Conservation (phyloP, 495 filamentous ascomycete genomes). For the Sphaerosporella brunnea region DNA sequence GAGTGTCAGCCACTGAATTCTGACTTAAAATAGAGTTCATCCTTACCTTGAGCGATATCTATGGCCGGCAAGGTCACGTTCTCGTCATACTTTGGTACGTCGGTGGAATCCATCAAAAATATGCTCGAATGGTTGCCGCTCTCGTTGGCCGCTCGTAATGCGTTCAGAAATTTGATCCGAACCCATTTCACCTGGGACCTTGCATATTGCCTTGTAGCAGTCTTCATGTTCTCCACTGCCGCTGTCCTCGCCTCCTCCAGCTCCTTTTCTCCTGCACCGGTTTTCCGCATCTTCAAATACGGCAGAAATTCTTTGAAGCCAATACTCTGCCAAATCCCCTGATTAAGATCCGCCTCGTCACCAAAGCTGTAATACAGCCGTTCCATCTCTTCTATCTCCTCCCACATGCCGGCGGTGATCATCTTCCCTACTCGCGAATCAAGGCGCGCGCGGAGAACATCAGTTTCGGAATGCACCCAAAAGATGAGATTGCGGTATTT, state of each 20-base stretch:
- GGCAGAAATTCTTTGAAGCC: slow-evolving; percentile 78
- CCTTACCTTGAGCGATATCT: slow-evolving; percentile 32
- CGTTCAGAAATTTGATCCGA: slow-evolving; percentile 53
- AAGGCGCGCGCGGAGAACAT: slow-evolving; percentile 49
- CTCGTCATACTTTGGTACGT: slow-evolving; percentile 37
- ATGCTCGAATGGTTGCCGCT: slow-evolving; percentile 36
- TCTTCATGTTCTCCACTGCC: slow-evolving; percentile 45
- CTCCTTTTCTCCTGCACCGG: slow-evolving; percentile 23
- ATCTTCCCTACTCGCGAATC: slow-evolving; percentile 66
- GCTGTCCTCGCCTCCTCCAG: slow-evolving; percentile 19
- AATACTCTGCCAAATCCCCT: slow-evolving; percentile 90
- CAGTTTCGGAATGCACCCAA: slow-evolving; percentile 64
- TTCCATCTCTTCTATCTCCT: slow-evolving; percentile 44
- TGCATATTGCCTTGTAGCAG: slow-evolving; percentile 73
- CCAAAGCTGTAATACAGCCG: slow-evolving; percentile 38
- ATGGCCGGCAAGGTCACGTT: slow-evolving; percentile 47
- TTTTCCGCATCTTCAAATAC: slow-evolving; percentile 40
- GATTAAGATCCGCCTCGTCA: slow-evolving; percentile 47
- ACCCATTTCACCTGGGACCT: slow-evolving; percentile 74
- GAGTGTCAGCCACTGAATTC: not conserved
- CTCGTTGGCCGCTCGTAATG: slow-evolving; percentile 28
- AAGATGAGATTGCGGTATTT: slow-evolving; percentile 51
- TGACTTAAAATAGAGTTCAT: not conserved
- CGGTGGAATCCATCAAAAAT: slow-evolving; percentile 59
- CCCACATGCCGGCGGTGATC: slow-evolving; percentile 51